Base-by-base conservation (phyloP, 257 asterid species). In the Penstemon newberryi region DNA sequence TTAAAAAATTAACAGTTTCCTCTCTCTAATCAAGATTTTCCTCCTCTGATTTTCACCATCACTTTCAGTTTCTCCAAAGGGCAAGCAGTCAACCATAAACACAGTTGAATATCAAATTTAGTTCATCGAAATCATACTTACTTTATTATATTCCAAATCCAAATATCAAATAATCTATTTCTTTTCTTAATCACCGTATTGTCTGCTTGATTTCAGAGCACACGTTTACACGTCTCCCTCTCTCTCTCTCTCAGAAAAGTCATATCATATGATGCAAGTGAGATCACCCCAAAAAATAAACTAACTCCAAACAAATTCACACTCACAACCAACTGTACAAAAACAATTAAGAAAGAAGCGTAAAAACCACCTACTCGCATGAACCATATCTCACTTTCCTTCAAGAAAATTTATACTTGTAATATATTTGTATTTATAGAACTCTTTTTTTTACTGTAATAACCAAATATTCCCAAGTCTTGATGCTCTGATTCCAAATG, bases 151-250 rank as follows among this genome's bases (percentile, higher is more conserved):
- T 6, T 58, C 15, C 42, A 57, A 25, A 56, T 56, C 39, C 6
- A 66, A 7, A 15, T 0, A 61, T 43, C 62, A 5, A 52, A 15
- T 51, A 6, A 25, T 37, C 0, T 33, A 40, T 36, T 41, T 42
- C 25, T 65, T 36, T 41, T 42, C 25, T 65, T 5, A 52, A 19
- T 63, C 56, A 39, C 70, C 66, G 8, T n/a, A 25, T 61, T 75
- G 74, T 55, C 69, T 72, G 76, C 71, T 70, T 70, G 58, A 73
- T 37, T 38, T 52, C 49, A 33, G 69, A 75, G 72, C 66, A 50
- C 79, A 78, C 79, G 78, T 72, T 60, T 55, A 42, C 77, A 80
- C 75, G 73, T 66, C 38, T n/a, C 38, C 36, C 63, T 50, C 47
- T 33, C 55, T 61, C 78, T 51, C 39, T 53, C 58, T 4, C 58